Conservation (phyloP, 495 filamentous ascomycete genomes). For the Penicillium chermesinum region DNA sequence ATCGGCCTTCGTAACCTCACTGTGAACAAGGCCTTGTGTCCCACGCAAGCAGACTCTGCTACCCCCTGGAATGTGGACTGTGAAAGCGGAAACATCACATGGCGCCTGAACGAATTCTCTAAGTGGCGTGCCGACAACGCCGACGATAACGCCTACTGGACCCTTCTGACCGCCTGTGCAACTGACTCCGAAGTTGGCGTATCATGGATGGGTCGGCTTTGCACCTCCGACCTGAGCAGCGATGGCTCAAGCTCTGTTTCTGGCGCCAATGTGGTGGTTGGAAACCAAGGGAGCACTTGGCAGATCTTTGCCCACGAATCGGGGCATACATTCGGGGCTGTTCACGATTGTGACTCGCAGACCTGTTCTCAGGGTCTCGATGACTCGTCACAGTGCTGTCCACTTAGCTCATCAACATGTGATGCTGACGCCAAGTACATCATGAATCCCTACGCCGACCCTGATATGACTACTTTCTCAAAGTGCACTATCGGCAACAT, state of each 20-base stretch:
- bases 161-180: constrained; percentile 77
- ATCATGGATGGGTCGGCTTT: constrained; percentile 89
- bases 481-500: constrained; percentile 89
- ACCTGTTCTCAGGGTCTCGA: constrained; percentile 62
- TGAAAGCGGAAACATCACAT: constrained; percentile 57
- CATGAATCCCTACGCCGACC: constrained; percentile 87
- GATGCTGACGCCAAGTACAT: constrained; percentile 74
- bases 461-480: constrained; percentile 72
- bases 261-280: constrained; percentile 85
- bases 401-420: constrained; percentile 62
- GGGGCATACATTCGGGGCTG: constrained; percentile 92
- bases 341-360: constrained; percentile 75
- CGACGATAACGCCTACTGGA: constrained; percentile 91
- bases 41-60: constrained; percentile 54
- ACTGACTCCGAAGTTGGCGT: constrained; percentile 86
- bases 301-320: constrained; percentile 95
- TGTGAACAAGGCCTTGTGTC: constrained; percentile 63
- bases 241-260: constrained; percentile 60
- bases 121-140: constrained; percentile 69
- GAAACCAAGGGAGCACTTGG: constrained; percentile 75
- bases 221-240: constrained; percentile 52
- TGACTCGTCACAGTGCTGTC: constrained; percentile 78
- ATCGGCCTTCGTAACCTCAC: constrained; percentile 83
- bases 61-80: constrained; percentile 83
- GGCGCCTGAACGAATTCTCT: constrained; percentile 83